phyloP scores from a whole-genome alignment of 306 rosid species.

The Malus fusca region DNA sequence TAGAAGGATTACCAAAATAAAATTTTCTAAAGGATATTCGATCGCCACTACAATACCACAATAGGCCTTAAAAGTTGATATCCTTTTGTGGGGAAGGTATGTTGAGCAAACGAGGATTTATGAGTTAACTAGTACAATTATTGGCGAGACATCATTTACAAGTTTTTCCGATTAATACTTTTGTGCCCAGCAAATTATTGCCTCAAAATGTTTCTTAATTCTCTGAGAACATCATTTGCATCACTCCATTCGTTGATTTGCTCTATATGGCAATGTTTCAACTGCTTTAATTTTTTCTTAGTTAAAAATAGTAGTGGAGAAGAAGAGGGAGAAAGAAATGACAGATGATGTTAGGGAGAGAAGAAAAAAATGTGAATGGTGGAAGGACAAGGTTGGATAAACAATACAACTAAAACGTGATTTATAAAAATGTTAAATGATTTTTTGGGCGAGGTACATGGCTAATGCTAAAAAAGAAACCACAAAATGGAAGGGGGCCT shows the following conservation, averaged over 20 bases:
- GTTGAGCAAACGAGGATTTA: background rate
- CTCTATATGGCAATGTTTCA: background rate
- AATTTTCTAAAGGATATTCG: background rate
- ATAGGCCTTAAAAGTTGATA: background rate
- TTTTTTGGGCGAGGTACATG: background rate
- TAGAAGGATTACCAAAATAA: background rate
- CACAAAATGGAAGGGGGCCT: background rate
- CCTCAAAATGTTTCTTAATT: background rate
- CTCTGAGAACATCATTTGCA: background rate
- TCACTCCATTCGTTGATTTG: background rate
- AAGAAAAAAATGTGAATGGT: too few species aligned
- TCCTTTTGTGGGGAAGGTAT: background rate
- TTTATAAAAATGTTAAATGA: too few species aligned
- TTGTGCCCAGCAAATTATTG: background rate
- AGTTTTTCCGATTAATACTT: too few species aligned
- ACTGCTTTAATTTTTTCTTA: background rate
- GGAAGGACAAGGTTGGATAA: background rate
- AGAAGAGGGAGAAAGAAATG: background rate
- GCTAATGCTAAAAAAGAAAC: background rate
- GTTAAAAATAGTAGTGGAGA: background rate
- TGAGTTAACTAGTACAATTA: background rate
- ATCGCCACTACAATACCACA: background rate
- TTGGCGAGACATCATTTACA: background rate
- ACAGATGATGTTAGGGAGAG: background rate
- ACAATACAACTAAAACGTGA: too few species aligned